phyloP scores from a whole-genome alignment of 805 yeast species.

The Candida khao-thaluensis region DNA sequence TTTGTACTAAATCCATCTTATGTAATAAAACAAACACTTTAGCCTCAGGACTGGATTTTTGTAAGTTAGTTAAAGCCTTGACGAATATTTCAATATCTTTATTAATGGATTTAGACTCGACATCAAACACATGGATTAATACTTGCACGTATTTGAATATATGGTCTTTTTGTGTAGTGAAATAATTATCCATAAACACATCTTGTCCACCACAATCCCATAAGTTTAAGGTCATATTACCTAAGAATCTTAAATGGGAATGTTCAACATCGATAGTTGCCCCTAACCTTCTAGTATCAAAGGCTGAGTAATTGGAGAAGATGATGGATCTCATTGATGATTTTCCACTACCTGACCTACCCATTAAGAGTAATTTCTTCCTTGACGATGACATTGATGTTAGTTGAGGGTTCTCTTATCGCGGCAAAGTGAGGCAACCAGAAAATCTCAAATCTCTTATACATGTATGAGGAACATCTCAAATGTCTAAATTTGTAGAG shows the following conservation, averaged over 20 bases:
- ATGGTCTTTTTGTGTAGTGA: slow-evolving; percentile 84
- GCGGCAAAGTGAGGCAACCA: too few relatives aligned
- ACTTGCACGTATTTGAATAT: slow-evolving; percentile 96
- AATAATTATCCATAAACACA: slow-evolving; percentile 91
- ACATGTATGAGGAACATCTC: too few relatives aligned
- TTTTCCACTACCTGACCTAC: slow-evolving; percentile 96
- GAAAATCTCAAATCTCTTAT: too few relatives aligned
- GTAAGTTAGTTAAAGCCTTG: slow-evolving; percentile 76
- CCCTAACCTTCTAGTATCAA: slow-evolving; percentile 91
- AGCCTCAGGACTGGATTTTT: slow-evolving; percentile 84
- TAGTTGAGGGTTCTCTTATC: too few relatives aligned
- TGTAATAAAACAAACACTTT: slow-evolving; percentile 89
- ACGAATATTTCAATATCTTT: slow-evolving; percentile 92
- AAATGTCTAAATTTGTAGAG: too few relatives aligned
- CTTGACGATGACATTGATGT: slow-evolving; percentile 23
- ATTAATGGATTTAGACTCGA: slow-evolving; percentile 84
- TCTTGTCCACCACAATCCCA: slow-evolving; percentile 99
- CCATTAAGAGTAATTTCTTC: slow-evolving; percentile 54
- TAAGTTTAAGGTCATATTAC: slow-evolving; percentile 89
- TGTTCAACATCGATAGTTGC: slow-evolving; percentile 99
- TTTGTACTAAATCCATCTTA: slow-evolving; percentile 93
- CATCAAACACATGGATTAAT: slow-evolving; percentile 92
- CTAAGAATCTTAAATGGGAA: slow-evolving; percentile 86
- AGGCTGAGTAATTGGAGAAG: slow-evolving; percentile 92
- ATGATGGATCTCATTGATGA: slow-evolving; percentile 97